phyloP scores from a whole-genome alignment of 2,329 filamentous ascomycete species.

The Trichophyton mentagrophytes region DNA sequence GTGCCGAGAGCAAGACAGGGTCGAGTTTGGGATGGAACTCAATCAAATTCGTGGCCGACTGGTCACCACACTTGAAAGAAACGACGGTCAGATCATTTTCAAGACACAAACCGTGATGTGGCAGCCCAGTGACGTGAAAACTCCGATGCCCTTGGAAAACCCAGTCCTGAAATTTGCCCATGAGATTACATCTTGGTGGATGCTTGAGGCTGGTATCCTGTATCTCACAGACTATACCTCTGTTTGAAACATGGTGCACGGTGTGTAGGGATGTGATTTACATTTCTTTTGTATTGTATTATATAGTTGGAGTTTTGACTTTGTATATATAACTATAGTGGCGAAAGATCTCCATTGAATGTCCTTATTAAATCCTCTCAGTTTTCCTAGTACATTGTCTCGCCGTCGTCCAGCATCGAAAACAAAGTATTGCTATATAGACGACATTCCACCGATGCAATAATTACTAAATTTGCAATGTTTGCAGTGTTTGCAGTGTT shows the following conservation, averaged over 20 bases:
- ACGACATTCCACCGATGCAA: background rate
- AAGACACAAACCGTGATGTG: constrained; percentile 3
- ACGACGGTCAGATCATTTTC: background rate
- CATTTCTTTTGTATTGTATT: background rate
- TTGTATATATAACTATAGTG: background rate
- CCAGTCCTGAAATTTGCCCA: constrained; percentile 21
- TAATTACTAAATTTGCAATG: background rate
- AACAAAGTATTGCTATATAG: background rate
- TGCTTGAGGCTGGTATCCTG: constrained; percentile 14
- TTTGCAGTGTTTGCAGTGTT: background rate
- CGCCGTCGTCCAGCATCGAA: too few relatives aligned
- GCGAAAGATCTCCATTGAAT: background rate
- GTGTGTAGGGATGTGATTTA: background rate
- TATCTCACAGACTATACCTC: background rate
- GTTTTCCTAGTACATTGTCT: too few relatives aligned
- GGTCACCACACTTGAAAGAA: background rate
- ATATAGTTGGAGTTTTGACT: background rate
- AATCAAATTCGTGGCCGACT: background rate
- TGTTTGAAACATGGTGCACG: background rate
- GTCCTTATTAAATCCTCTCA: too few relatives aligned
- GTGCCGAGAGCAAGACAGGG: constrained; percentile 16
- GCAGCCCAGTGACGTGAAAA: background rate
- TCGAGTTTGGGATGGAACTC: constrained; percentile 23
- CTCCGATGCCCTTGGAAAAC: constrained; percentile 17
- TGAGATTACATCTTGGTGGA: constrained; percentile 26